Evolutionary conservation across 805 yeast species (phyloP).

Genomic region (Wickerhamiella hasegawae): DNA sequence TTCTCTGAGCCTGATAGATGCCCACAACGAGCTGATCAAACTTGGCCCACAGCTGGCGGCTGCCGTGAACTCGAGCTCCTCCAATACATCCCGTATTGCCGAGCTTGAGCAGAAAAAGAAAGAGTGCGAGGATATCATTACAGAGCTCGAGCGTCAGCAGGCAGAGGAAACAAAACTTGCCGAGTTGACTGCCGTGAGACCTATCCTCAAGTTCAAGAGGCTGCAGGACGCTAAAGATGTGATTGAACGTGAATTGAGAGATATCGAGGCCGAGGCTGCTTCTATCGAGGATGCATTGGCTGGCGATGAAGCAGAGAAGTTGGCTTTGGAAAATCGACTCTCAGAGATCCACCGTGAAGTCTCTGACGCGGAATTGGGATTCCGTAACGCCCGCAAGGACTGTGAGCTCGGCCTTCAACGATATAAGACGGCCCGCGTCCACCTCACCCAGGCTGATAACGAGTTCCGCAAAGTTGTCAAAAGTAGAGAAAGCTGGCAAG

Average conservation of each 20-base stretch:
- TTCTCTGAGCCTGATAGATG: conserved; percentile 33
- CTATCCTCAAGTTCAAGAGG: not conserved
- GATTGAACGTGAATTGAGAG: not conserved
- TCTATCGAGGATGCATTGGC: too few relatives aligned
- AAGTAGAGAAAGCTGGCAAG: too few relatives aligned
- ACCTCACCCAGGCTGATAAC: too few relatives aligned
- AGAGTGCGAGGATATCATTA: not conserved
- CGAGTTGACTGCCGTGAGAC: not conserved
- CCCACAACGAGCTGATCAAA: conserved; percentile 40
- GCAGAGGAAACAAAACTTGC: not conserved
- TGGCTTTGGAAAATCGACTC: too few relatives aligned
- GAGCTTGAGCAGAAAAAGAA: not conserved
- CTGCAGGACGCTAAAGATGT: not conserved
- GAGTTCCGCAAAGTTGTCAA: too few relatives aligned
- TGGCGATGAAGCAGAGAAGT: too few relatives aligned
- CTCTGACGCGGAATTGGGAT: too few relatives aligned
- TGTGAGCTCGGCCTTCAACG: too few relatives aligned
- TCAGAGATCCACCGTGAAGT: too few relatives aligned
- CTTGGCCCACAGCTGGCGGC: conserved; percentile 27
- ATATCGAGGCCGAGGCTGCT: too few relatives aligned
- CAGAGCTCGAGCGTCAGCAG: not conserved
- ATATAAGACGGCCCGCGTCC: too few relatives aligned
- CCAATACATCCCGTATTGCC: not conserved
- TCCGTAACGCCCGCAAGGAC: too few relatives aligned
- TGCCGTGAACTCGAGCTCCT: conserved; percentile 1